Conservation (phyloP, 2,329 filamentous ascomycete genomes). For the Zopfia rhizophila region DNA sequence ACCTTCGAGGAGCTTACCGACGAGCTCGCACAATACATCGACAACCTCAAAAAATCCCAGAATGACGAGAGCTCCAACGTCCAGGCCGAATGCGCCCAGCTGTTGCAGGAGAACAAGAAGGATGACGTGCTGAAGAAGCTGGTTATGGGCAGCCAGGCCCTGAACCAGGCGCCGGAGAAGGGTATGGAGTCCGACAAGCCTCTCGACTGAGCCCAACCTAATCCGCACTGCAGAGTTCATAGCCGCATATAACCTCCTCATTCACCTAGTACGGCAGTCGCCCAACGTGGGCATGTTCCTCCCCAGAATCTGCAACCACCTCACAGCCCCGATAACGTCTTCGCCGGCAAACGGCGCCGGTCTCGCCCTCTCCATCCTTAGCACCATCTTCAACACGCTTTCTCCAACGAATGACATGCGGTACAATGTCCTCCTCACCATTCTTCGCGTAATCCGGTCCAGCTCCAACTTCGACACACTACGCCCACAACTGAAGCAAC, state of each 20-base stretch:
- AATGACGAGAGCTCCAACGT: conserved; percentile 64
- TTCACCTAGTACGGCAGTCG: conserved; percentile 90
- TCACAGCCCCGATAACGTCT: conserved; percentile 82
- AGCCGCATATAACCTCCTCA: conserved; percentile 94
- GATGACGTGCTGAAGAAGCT: conserved; percentile 91
- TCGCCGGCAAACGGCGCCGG: conserved; percentile 86
- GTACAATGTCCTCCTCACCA: conserved; percentile 90
- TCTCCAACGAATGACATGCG: conserved; percentile 79
- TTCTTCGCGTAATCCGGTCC: conserved; percentile 84
- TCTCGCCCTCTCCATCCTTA: conserved; percentile 88
- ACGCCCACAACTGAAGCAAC: conserved; percentile 81
- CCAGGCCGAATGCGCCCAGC: conserved; percentile 73
- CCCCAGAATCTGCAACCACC: conserved; percentile 86
- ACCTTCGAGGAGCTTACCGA: conserved; percentile 90
- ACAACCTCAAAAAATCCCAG: conserved; percentile 75
- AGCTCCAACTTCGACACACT: conserved; percentile 78
- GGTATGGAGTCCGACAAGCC: conserved; percentile 54
- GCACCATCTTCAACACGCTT: conserved; percentile 96
- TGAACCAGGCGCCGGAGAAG: conserved; percentile 92
- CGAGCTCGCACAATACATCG: conserved; percentile 95
- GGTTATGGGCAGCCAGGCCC: conserved; percentile 77
- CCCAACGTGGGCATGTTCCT: conserved; percentile 87
- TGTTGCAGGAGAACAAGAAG: conserved; percentile 74
- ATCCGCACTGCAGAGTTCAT: conserved; percentile 75
- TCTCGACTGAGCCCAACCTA: conserved; percentile 37